phyloP scores from a whole-genome alignment of 352 stramenopile species.

The Globisporangium sylvaticum region DNA sequence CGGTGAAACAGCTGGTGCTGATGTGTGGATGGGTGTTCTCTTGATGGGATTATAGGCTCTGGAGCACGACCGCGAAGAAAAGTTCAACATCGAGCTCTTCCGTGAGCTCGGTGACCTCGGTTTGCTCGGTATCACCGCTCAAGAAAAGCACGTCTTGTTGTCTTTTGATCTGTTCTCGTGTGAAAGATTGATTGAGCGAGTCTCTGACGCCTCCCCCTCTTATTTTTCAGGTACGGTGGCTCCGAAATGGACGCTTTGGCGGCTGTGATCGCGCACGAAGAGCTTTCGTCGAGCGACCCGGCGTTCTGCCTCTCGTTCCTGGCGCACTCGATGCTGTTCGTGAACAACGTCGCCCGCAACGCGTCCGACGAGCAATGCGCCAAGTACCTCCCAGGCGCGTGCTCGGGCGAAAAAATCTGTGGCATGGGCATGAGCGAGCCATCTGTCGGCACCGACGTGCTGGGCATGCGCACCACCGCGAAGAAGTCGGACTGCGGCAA shows the following conservation, averaged over 20 bases:
- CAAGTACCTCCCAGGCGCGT: constrained; percentile 90
- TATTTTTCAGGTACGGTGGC: constrained; percentile 84
- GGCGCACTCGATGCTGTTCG: constrained; percentile 92
- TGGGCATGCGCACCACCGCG: constrained; percentile 96
- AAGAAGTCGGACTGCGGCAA: constrained; percentile 81
- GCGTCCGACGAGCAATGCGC: constrained; percentile 83
- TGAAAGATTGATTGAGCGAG: not conserved
- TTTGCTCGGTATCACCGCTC: constrained; percentile 95
- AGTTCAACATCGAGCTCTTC: constrained; percentile 97
- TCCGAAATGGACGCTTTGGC: constrained; percentile 94
- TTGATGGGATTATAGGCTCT: constrained; percentile 50
- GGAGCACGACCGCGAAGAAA: constrained; percentile 94
- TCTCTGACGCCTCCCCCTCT: not conserved
- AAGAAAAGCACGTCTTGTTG: constrained; percentile 80
- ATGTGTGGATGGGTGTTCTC: not conserved
- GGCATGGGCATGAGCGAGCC: constrained; percentile 99
- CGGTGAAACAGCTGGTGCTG: not conserved
- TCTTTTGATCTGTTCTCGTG: not conserved
- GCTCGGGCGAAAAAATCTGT: constrained; percentile 92
- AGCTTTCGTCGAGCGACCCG: constrained; percentile 96
- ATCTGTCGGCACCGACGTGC: constrained; percentile 91
- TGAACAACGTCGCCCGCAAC: constrained; percentile 92
- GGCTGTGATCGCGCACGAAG: constrained; percentile 93
- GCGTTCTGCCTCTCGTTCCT: constrained; percentile 98
- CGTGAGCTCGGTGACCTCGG: constrained; percentile 93